Base-by-base conservation (phyloP, 306 rosid genomes). In the Canavalia gladiata region DNA sequence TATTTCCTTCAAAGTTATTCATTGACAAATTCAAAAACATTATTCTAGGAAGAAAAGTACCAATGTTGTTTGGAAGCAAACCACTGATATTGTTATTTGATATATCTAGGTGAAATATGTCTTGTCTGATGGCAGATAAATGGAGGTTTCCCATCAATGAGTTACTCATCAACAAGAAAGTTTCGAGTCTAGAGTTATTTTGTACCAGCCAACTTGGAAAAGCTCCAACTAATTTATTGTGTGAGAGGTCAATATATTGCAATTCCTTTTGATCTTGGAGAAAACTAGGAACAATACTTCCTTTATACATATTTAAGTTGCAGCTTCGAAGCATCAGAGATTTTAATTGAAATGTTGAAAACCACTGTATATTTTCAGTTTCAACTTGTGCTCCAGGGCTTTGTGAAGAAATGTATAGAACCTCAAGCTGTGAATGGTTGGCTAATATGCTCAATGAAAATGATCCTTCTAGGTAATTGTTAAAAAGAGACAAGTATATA, bases 131-230 rank as follows among this genome's bases (percentile, higher is more conserved):
- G 49, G 77, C 74, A 49, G 4, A 12, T 10, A 54, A 31, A 25
- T n/a, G 42, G 6, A 56, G 6, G 5, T 4, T 28, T 58, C 79
- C 79, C 5, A 0, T 13, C 12, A 82, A 25, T n/a, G 18, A 55
- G 51, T 75, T 82, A 6, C 37, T 35, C 31, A 1, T 18, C 39
- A 58, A 28, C 33, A 0, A 0, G 0, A 67, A 7, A 5, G 0
- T 0, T 29, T 12, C 0, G 0, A 82, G 25, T n/a, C 12, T 47
- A 18, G 85, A 5, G 30, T 82, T 81, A 6, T 81, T 75, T 3
- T 75, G 12, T 8, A 84, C 3, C 71, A 76, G 4, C 82, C 84
- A 80, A 31, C 3, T 45, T 5, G 87, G 79, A 12, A 84, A 62
- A 34, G 11, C 33, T 0, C 82, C 82, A 35, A 13, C 8, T 1